A percentile compares a stretch with the other conserved stretches of the same genome.
Conservation (phyloP, 257 asterid genomes). For the Solanum chiquidenum region DNA sequence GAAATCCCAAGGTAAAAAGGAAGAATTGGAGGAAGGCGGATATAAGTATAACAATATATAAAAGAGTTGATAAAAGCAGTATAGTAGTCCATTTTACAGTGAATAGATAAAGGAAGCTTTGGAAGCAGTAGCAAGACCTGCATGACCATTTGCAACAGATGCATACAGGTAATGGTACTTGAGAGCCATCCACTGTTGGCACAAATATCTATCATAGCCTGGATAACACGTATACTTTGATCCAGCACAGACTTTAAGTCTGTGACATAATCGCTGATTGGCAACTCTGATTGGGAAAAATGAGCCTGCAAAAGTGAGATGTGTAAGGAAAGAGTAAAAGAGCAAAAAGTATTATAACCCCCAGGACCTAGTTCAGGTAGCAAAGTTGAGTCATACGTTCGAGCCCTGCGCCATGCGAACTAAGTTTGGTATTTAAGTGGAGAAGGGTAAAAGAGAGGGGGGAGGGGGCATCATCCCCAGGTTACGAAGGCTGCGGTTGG, state of each 20-base stretch:
- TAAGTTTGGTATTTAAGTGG: neutral
- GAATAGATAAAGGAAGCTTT: neutral
- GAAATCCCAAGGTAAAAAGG: neutral
- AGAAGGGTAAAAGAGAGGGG: neutral
- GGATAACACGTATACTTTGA: conserved; percentile 91
- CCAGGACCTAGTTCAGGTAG: neutral
- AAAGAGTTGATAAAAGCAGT: neutral
- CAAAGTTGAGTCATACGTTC: neutral
- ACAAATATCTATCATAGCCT: conserved; percentile 98
- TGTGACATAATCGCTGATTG: conserved; percentile 82
- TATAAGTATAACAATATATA: neutral
- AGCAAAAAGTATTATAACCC: neutral
- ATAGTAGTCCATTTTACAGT: neutral
- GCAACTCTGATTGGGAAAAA: conserved; percentile 73
- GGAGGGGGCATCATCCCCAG: neutral
- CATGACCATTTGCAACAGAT: conserved; percentile 95
- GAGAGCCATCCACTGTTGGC: conserved; percentile 99
- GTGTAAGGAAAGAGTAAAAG: neutral
- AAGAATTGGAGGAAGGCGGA: neutral
- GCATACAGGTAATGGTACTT: conserved; percentile 82
- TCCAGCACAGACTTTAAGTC: conserved; percentile 92
- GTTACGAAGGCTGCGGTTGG: neutral
- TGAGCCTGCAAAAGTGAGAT: conserved; percentile 65
- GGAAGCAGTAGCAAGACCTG: conserved; percentile 50
- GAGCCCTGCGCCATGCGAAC: neutral